phyloP scores from a whole-genome alignment of 345 rosid species.

The Brassica napus region DNA sequence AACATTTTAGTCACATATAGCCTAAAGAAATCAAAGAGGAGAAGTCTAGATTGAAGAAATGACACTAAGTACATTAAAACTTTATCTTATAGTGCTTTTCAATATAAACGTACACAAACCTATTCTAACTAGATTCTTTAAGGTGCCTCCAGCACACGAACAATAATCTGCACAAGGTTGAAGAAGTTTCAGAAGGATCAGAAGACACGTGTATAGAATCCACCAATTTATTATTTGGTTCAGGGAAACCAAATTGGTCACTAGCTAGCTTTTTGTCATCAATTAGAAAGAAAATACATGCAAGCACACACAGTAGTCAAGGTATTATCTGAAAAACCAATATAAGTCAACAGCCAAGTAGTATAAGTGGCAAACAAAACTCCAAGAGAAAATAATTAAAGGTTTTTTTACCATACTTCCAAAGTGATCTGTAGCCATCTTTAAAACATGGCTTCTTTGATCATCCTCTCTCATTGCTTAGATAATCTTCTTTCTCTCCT shows the following conservation, averaged over 20 bases:
- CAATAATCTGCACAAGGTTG: constrained; percentile 56
- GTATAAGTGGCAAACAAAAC: background rate
- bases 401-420: constrained; percentile 68
- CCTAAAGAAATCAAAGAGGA: constrained; percentile 16
- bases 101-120: constrained; percentile 47
- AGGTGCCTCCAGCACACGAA: constrained; percentile 65
- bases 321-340: constrained; percentile 6
- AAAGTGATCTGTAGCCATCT: constrained; percentile 69
- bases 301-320: constrained; percentile 45
- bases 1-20: background rate
- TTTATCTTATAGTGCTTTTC: background rate
- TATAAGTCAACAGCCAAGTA: background rate
- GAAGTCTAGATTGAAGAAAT: background rate
- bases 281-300: constrained; percentile 61
- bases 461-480: constrained; percentile 63
- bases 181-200: background rate
- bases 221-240: background rate
- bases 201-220: too few relatives aligned
- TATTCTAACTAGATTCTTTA: constrained; percentile 77
- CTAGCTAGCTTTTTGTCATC: constrained; percentile 84
- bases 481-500: constrained; percentile 94
- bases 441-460: constrained; percentile 45
- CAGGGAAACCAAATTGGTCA: constrained; percentile 59
- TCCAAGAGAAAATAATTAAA: background rate
- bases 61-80: background rate